Percentiles rank a stretch among this genome's conserved stretches.
Evolutionary conservation across 441 rosid genomes (phyloP).

Genomic region (Croton laevigatus): DNA sequence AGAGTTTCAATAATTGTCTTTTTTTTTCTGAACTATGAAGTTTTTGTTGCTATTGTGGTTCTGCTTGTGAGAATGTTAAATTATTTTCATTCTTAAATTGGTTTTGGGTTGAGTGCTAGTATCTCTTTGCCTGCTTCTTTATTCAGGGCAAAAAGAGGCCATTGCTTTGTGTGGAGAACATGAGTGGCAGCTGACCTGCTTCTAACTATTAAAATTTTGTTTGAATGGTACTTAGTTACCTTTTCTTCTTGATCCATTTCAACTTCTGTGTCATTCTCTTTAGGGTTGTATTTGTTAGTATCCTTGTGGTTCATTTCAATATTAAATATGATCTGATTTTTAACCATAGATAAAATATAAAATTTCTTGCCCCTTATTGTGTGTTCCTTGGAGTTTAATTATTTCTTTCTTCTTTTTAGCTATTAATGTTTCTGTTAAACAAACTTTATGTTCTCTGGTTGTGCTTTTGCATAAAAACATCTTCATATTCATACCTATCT

Average conservation of each 20-base stretch:
- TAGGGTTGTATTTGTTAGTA: background rate
- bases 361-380: background rate
- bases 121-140: constrained; percentile 1
- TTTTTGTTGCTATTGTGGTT: background rate
- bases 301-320: background rate
- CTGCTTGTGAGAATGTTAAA: background rate
- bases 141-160: constrained; percentile 4
- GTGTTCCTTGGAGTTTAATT: background rate
- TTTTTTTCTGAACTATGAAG: background rate
- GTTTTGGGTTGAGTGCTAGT: background rate
- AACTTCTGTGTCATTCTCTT: background rate
- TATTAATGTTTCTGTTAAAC: background rate
- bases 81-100: constrained; percentile 1
- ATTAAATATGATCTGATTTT: background rate
- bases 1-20: background rate
- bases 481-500: background rate
- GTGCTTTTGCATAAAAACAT: background rate
- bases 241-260: background rate
- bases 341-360: background rate
- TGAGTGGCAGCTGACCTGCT: background rate
- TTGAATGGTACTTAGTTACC: constrained; percentile 1
- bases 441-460: background rate
- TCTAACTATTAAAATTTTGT: background rate
- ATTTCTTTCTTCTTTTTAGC: background rate
- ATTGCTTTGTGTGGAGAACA: background rate